Evolutionary conservation across 2,329 filamentous ascomycete genomes (phyloP), one percentile per base, ranked within the genome.

Genomic region (Fusarium robinianum): DNA sequence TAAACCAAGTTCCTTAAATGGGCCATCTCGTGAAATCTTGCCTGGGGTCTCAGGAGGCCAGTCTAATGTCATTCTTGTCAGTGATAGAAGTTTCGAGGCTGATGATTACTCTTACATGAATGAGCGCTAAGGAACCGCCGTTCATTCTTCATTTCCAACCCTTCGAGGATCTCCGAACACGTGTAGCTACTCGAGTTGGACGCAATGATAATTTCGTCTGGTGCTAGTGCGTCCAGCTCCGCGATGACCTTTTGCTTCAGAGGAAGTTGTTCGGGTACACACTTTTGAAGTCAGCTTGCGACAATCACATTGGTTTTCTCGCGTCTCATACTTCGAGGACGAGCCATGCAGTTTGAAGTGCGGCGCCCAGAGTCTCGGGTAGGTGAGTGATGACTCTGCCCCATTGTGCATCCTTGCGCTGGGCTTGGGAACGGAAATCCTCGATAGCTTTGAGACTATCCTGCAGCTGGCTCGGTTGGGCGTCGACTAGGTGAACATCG

Each of bases 121-220:
- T 75, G 73, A 4, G 68, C 66, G 41, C 72, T 76, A 17, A 74
- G 49, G 12, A 75, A 53, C 3, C 73, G 61, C 0, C 58, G 52
- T 6, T 55, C 57, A 9, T 69, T 57, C 18, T 62, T 65, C 8
- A 75, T 32, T 0, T 49, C 49, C 15, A 75, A 39, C 0, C 62
- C 63, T 2, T 69, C 57, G 1, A 73, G 46, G n/a, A 76, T 72
- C 35, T 75, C 71, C 0, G 62, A 60, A 14, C 70, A 72, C 6
- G 67, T 66, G 49, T 72, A 74, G 36, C 72, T 75, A 44, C 72
- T 74, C 1, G 73, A 76, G 38, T 76, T 76, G 0, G 71, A 73
- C 0, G 70, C 72, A 30, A 76, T 67, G 5, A 75, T 69, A 0
- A 67, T 67, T 1, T 67, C 61, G 1, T 58, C 43, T 1, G 60